phyloP scores from a whole-genome alignment of 2,329 filamentous ascomycete genomes.

The Trichoderma harzianum region DNA sequence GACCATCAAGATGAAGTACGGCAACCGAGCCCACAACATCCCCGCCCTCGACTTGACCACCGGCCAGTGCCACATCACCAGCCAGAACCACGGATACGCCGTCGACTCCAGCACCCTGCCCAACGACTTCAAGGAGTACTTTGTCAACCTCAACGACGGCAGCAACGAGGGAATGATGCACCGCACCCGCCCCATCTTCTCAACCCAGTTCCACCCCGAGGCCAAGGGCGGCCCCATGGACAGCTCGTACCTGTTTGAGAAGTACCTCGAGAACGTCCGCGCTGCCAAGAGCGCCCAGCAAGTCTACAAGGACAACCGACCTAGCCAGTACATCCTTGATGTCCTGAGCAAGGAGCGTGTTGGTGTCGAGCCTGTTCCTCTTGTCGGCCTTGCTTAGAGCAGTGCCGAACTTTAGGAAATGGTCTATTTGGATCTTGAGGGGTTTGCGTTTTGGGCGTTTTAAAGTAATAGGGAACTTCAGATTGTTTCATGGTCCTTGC shows the following conservation, averaged over 20 bases:
- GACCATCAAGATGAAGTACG: slow-evolving; percentile 98
- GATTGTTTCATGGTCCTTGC: not conserved
- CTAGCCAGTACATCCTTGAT: slow-evolving; percentile 83
- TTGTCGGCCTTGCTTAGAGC: slow-evolving; percentile 49
- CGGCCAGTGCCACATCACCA: slow-evolving; percentile 96
- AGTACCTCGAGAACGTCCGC: slow-evolving; percentile 85
- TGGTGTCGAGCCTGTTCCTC: slow-evolving; percentile 67
- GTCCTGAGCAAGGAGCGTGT: slow-evolving; percentile 92
- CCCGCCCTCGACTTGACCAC: slow-evolving; percentile 91
- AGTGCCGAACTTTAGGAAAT: not conserved
- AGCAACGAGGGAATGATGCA: slow-evolving; percentile 98
- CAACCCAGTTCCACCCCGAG: slow-evolving; percentile 97
- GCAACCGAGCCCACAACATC: slow-evolving; percentile 98
- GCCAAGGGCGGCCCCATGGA: slow-evolving; percentile 96
- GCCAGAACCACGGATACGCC: slow-evolving; percentile 97
- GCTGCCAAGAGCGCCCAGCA: slow-evolving; percentile 83
- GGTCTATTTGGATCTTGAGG: not conserved
- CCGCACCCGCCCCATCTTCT: slow-evolving; percentile 94
- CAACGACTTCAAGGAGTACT: slow-evolving; percentile 93
- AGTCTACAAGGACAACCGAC: slow-evolving; percentile 80
- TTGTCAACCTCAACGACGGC: slow-evolving; percentile 95
- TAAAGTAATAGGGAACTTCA: not conserved
- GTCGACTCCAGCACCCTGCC: slow-evolving; percentile 82
- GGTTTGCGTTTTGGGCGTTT: not conserved
- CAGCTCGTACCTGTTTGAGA: slow-evolving; percentile 93